Conservation (phyloP, 768 basidiomycete species). For the Tulasnella sp. region DNA sequence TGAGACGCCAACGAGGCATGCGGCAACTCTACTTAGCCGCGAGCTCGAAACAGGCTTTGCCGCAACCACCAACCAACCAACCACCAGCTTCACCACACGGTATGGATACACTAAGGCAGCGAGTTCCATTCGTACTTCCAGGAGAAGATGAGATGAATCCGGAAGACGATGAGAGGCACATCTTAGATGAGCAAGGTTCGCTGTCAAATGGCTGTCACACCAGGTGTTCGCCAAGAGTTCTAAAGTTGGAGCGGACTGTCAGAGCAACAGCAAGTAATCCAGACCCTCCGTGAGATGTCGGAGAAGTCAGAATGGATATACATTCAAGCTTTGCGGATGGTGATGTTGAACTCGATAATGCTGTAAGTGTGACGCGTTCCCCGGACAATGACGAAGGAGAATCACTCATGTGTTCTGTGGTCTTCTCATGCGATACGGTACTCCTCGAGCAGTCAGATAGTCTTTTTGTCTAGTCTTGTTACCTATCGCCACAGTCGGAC, state of each 20-base stretch:
- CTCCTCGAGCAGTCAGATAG: not conserved
- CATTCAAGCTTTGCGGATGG: slow-evolving; percentile 4
- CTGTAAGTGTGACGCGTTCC: not conserved
- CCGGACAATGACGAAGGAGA: not conserved
- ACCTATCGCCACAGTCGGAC: not conserved
- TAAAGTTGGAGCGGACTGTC: not conserved
- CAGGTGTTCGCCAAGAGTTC: not conserved
- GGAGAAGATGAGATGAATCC: slow-evolving; percentile 4
- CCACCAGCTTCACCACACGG: no score
- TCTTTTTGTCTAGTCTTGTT: slow-evolving; percentile 1
- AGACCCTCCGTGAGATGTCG: not conserved
- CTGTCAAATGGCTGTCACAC: not conserved
- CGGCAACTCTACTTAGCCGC: no score
- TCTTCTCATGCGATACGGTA: not conserved
- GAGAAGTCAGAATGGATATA: slow-evolving; percentile 1
- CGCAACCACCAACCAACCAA: no score
- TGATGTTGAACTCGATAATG: slow-evolving; percentile 1
- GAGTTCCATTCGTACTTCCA: slow-evolving; percentile 1
- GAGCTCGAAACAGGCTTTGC: no score
- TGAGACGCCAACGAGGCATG: no score
- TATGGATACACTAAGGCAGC: slow-evolving; percentile 1
- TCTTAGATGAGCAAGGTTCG: slow-evolving; percentile 10
- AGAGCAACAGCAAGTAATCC: slow-evolving; percentile 9
- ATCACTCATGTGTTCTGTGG: not conserved
- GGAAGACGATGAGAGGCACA: slow-evolving; percentile 10